Percentiles rank a stretch among this genome's conserved stretches.
These are phyloP conservation scores for Eucalyptus paniculata DNA, from an alignment of 345 rosid genomes.

Conservation along the genomic window DNA sequence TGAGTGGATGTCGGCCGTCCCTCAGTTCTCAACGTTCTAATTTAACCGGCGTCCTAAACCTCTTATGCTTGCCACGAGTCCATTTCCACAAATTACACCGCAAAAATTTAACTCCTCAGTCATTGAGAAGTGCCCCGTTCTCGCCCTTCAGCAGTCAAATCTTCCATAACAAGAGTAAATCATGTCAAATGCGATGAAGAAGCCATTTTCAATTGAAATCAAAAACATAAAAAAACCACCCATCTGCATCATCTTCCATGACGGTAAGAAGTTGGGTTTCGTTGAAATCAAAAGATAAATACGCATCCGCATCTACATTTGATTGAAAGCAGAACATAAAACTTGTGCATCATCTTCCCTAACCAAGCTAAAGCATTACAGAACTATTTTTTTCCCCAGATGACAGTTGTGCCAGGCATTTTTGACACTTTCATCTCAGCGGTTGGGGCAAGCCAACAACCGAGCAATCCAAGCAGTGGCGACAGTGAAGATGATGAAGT, in stretches of 20 bases:
- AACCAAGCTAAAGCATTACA: background rate
- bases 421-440: background rate
- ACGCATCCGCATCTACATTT: background rate
- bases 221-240: background rate
- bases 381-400: background rate
- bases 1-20: background rate
- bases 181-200: background rate
- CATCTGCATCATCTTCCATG: background rate
- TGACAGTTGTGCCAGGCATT: background rate
- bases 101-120: background rate
- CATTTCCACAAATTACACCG: background rate
- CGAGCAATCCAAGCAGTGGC: background rate
- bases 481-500: background rate
- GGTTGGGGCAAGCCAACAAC: background rate
- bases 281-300: background rate
- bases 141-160: background rate
- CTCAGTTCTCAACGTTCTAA: background rate
- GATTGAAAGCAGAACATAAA: too few species aligned
- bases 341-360: background rate
- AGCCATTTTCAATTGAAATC: background rate
- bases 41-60: background rate
- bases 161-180: background rate
- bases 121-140: background rate
- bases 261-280: background rate
- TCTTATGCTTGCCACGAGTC: background rate